Base-by-base conservation (phyloP, 345 rosid genomes). In the Dipteronia sinensis region DNA sequence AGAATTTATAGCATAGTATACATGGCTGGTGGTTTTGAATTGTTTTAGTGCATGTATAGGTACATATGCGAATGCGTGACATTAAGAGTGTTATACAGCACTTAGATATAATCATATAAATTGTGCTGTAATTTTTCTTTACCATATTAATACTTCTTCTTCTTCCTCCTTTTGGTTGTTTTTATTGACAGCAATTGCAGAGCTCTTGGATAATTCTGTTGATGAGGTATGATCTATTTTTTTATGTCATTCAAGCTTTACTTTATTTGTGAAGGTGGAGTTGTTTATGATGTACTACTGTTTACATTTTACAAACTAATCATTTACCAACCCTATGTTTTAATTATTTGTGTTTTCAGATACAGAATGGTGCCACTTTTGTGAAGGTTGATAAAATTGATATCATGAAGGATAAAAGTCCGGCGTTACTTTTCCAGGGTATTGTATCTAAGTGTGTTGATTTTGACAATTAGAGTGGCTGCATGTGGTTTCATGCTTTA, bases 181-280 rank as follows among this genome's bases (percentile, higher is more conserved):
- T 19, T n/a, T 74, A 23, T 59, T 74, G 86, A 59, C 88, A 96
- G 99, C 99, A 79, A 91, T 96, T 83, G 98, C 99, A 0, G 99
- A 96, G 90, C 90, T 96, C 61, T 65, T 96, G 81, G 99, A 96
- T 76, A 96, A 96, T 87, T 94, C 99, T 74, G 93, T 94, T 71
- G 99, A 96, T 22, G 99, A 96, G 92, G 99, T 94, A 85, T 81
- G 79, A 10, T 3, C 31, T 29, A 15, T 11, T 31, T 11, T 31
- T 34, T 40, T 7, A 58, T 42, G 46, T 65, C 49, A 38, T 15
- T 56, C 29, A n/a, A 68, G 19, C 29, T 38, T 51, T 11, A 51
- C 7, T 53, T 53, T 53, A 53, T 53, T 53, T 53, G 58, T 59
- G 64, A n/a, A 59, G 23, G 64, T 19, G 64, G 25, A 7, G 8